Base-by-base conservation (phyloP, 2,329 filamentous ascomycete species). In the Trichoderma brevicompactum region DNA sequence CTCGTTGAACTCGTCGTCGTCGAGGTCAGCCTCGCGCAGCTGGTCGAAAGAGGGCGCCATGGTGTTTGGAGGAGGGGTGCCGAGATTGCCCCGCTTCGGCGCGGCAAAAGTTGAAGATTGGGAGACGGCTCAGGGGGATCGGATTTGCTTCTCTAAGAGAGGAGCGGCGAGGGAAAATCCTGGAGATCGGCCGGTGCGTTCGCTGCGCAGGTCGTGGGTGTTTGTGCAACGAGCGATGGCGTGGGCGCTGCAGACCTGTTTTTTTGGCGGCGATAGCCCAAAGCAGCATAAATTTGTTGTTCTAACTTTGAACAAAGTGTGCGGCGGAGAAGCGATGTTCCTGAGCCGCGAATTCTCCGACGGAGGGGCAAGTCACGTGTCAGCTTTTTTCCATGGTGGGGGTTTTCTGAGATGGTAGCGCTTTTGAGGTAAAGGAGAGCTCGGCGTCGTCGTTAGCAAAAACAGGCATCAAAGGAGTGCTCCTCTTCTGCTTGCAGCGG, bases 21-120 rank as follows among this genome's bases (percentile, higher is more conserved):
- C 87, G 79, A 94, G 89, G 78, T 97, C 92, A 74, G 94, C 92
- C 79, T 97, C 93, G 79, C 91, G 90, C 77, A 98, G 85, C 75
- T 93, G 91, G 77, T 97, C 92, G 80, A 96, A 98, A 77, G 92
- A 93, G 65, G 78, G 78, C 80, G 94, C 92, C 94, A 97, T 97
- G 82, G 79, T 93, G 83, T 81, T 74, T 69, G 74, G 73, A 67
- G 70, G 72, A 66, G 65, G 65, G 65, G 65, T 66, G 65, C 52
- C 65, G 65, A 66, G 72, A 73, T 68, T 76, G 77, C 76, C 77
- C 76, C 77, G 77, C 77, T 75, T 73, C 56, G 66, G 66, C 62
- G 67, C 54, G 65, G 56, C 50, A 65, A 68, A 65, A 61, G 41
- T 28, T 50, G 49, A 62, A 34, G 46, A 69, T 63, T 63, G 40